Evolutionary conservation across 1,139 yeast species (phyloP).

Genomic region (Pichia sp.): DNA sequence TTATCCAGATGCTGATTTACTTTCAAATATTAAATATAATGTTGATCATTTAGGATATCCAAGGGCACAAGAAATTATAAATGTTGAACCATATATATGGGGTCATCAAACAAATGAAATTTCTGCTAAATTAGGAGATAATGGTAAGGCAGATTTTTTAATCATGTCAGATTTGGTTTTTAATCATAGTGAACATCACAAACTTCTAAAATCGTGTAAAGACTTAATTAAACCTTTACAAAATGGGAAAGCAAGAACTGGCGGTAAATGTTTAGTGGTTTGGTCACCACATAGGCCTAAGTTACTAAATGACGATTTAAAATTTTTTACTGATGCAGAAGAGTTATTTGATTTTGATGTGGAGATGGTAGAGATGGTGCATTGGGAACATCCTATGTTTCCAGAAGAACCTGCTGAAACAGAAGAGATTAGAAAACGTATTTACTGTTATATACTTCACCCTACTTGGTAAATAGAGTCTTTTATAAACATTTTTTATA

Average conservation of each 20-base stretch:
- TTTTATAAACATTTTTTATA: no score
- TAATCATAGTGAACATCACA: conserved; percentile 87
- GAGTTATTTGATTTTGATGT: conserved; percentile 54
- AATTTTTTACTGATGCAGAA: conserved; percentile 69
- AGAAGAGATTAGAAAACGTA: conserved; percentile 74
- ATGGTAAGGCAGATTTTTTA: conserved; percentile 56
- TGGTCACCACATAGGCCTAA: conserved; percentile 83
- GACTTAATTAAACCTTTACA: conserved; percentile 38
- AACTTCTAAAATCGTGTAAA: conserved; percentile 65
- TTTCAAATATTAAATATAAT: conserved; percentile 67
- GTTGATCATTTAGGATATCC: conserved; percentile 41
- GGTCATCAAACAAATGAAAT: conserved; percentile 61
- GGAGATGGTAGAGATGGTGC: conserved; percentile 66
- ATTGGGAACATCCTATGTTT: conserved; percentile 86
- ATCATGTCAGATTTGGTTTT: conserved; percentile 86
- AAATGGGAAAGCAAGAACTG: conserved; percentile 20
- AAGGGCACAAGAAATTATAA: conserved; percentile 29
- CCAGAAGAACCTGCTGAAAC: conserved; percentile 74
- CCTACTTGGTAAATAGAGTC: conserved; percentile 29
- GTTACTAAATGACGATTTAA: conserved; percentile 56
- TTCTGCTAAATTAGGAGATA: conserved; percentile 27
- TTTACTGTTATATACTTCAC: conserved; percentile 53
- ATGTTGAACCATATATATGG: conserved; percentile 85
- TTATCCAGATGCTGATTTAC: conserved; percentile 85
- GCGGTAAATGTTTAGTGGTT: conserved; percentile 79